Evolutionary conservation across 2,329 filamentous ascomycete species (phyloP).

Genomic region (Fusarium musae): DNA sequence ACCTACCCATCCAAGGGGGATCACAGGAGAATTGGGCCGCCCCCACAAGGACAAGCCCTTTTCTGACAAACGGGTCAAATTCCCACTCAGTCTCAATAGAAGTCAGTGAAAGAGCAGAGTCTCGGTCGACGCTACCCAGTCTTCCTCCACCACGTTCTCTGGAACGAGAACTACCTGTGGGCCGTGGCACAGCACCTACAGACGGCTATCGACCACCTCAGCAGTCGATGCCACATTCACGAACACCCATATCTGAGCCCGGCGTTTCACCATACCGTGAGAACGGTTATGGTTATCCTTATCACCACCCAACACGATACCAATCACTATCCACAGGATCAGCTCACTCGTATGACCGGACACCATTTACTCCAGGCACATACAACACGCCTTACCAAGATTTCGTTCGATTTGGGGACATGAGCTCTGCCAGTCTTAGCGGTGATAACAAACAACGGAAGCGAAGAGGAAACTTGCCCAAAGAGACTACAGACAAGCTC

Average conservation of each 20-base stretch:
- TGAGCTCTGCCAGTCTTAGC: constrained; percentile 51
- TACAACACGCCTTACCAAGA: constrained; percentile 57
- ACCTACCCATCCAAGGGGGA: constrained; percentile 35
- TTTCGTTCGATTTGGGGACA: constrained; percentile 56
- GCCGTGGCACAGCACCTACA: constrained; percentile 47
- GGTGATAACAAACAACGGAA: constrained; percentile 66
- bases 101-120: constrained; percentile 50
- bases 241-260: constrained; percentile 48
- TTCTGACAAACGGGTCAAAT: constrained; percentile 43
- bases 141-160: constrained; percentile 52
- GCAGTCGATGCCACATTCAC: constrained; percentile 37
- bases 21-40: constrained; percentile 52
- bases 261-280: constrained; percentile 48
- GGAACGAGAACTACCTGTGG: constrained; percentile 50
- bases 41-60: constrained; percentile 49
- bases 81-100: constrained; percentile 48
- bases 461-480: constrained; percentile 87
- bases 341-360: constrained; percentile 55
- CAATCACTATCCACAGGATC: constrained; percentile 61
- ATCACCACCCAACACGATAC: constrained; percentile 56
- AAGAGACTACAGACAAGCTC: constrained; percentile 85
- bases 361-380: constrained; percentile 55
- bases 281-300: constrained; percentile 51
- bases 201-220: constrained; percentile 53
- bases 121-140: constrained; percentile 54